phyloP scores from a whole-genome alignment of 495 filamentous ascomycete species.

The Tuber melanosporum region DNA sequence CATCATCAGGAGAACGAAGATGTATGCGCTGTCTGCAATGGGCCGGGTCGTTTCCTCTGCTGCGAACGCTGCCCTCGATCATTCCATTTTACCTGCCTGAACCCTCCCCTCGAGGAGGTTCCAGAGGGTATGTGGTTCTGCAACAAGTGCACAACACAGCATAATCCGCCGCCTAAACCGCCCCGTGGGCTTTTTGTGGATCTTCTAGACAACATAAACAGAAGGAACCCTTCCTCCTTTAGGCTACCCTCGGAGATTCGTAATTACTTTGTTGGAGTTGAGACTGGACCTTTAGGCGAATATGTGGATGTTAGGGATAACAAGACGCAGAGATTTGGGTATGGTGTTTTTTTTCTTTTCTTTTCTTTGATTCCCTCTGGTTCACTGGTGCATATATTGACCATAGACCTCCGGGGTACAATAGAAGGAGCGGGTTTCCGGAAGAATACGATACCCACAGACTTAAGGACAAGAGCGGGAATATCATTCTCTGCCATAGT shows the following conservation, averaged over 20 bases:
- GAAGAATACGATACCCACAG: constrained; percentile 62
- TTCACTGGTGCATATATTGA: constrained; percentile 4
- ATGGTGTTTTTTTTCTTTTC: constrained; percentile 7
- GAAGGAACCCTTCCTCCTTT: constrained; percentile 66
- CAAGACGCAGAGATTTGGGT: constrained; percentile 34
- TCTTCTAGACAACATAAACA: constrained; percentile 55
- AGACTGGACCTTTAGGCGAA: constrained; percentile 65
- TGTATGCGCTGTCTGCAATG: constrained; percentile 73
- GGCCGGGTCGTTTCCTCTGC: constrained; percentile 76
- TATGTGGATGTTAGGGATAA: constrained; percentile 58
- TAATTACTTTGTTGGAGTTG: constrained; percentile 67
- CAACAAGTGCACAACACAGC: constrained; percentile 55
- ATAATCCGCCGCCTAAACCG: constrained; percentile 43
- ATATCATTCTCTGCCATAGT: constrained; percentile 60
- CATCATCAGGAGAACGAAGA: constrained; percentile 68
- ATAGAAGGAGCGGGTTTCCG: constrained; percentile 55
- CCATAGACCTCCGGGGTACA: constrained; percentile 13
- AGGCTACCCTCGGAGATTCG: constrained; percentile 60
- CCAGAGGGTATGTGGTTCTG: constrained; percentile 80
- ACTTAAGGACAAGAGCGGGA: constrained; percentile 60
- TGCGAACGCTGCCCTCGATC: constrained; percentile 84
- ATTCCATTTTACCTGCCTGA: constrained; percentile 79
- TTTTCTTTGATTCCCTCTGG: constrained; percentile 17
- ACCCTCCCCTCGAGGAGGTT: constrained; percentile 64
- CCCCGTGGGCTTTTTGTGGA: constrained; percentile 53